Percentiles rank a stretch among this genome's conserved stretches.
These are phyloP conservation scores for Ustilago cynodontis DNA, from an alignment of 1,284 basidiomycete genomes.

Conservation along the genomic window DNA sequence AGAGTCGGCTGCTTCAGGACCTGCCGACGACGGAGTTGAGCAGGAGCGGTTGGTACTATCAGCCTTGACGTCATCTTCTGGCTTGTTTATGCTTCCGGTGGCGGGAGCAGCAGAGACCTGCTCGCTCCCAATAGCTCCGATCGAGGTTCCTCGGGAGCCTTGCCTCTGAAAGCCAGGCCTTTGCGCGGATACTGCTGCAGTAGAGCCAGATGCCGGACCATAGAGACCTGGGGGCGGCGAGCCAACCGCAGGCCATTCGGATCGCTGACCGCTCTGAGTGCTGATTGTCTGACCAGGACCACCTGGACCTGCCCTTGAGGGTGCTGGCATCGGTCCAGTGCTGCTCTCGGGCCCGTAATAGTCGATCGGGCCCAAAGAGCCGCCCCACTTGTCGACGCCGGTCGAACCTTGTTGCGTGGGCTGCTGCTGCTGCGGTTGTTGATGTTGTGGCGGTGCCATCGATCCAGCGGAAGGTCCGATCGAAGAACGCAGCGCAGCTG, in stretches of 20 bases:
- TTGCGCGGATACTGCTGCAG: constrained; percentile 2
- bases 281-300: constrained; percentile 13
- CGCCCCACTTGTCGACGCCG: constrained; percentile 52
- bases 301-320: constrained; percentile 14
- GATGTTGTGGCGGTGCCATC: constrained; percentile 8
- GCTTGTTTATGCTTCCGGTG: constrained; percentile 13
- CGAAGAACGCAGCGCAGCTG: constrained; percentile 25
- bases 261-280: constrained; percentile 20
- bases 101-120: constrained; percentile 5
- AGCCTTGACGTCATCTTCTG: constrained; percentile 40
- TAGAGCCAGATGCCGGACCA: constrained; percentile 1
- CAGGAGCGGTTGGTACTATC: constrained; percentile 18
- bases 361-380: constrained; percentile 59
- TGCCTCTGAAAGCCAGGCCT: constrained; percentile 44
- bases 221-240: constrained; percentile 54
- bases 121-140: constrained; percentile 10
- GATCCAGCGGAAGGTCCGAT: constrained; percentile 11
- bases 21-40: constrained; percentile 34
- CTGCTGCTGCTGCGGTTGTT: constrained; percentile 14
- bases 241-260: constrained; percentile 56
- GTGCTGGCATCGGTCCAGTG: constrained; percentile 19
- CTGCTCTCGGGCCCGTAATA: constrained; percentile 54
- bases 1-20: constrained; percentile 25
- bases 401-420: constrained; percentile 14
- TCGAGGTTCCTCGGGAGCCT: constrained; percentile 34